A percentile compares a stretch with the other conserved stretches of the same genome.
phyloP scores from a whole-genome alignment of 2,329 filamentous ascomycete species.

The Biscogniauxia marginata region DNA sequence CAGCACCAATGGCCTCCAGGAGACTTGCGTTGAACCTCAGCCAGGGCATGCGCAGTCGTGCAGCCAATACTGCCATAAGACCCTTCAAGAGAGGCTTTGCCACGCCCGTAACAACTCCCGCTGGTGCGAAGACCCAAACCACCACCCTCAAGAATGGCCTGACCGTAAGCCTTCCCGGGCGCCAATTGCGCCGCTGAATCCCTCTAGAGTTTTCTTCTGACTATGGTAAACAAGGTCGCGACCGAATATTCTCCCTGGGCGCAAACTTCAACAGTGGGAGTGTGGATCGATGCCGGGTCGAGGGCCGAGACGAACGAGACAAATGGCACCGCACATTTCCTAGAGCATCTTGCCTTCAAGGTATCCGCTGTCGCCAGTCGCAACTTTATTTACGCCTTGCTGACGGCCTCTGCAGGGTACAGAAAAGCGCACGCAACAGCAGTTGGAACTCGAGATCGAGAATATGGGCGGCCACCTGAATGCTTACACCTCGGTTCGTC shows the following conservation, averaged over 20 bases:
- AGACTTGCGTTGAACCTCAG: constrained; percentile 94
- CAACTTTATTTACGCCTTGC: constrained; percentile 7
- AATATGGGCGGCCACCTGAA: constrained; percentile 99
- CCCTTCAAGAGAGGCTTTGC: constrained; percentile 84
- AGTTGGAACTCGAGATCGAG: constrained; percentile 99
- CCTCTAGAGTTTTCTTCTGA: constrained; percentile 12
- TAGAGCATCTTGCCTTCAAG: constrained; percentile 99
- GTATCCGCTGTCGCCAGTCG: constrained; percentile 46
- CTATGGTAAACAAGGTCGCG: constrained; percentile 66
- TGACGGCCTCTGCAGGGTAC: constrained; percentile 64
- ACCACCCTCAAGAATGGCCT: constrained; percentile 97
- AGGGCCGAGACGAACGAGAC: constrained; percentile 97
- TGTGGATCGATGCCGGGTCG: constrained; percentile 99
- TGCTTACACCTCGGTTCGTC: constrained; percentile 94
- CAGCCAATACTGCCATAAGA: constrained; percentile 75
- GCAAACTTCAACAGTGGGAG: constrained; percentile 95
- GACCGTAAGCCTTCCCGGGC: constrained; percentile 64
- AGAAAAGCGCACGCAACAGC: constrained; percentile 88
- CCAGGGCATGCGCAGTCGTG: constrained; percentile 83
- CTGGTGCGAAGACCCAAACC: constrained; percentile 82
- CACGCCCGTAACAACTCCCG: constrained; percentile 66
- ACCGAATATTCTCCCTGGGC: constrained; percentile 98
- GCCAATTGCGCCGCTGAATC: constrained; percentile 27
- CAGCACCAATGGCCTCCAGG: constrained; percentile 80
- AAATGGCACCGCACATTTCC: constrained; percentile 98